Evolutionary conservation across 73 alveolate species (phyloP).

Genomic region (Breviolum minutum): DNA sequence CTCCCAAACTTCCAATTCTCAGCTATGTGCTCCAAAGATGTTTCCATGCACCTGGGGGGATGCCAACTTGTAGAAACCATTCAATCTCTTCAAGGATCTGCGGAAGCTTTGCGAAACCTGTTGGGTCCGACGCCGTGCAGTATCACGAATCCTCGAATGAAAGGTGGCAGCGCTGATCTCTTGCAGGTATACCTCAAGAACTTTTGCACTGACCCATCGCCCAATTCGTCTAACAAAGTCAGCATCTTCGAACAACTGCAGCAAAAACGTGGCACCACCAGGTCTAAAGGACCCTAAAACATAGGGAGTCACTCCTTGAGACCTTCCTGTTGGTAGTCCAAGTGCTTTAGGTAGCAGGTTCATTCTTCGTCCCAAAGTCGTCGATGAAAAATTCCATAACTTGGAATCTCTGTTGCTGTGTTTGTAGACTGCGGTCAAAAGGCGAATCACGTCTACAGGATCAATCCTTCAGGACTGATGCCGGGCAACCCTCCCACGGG

Average conservation of each 20-base stretch:
- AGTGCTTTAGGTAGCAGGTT: neutral
- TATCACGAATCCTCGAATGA: too few relatives aligned
- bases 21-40: too few relatives aligned
- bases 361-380: neutral
- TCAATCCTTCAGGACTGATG: constrained; percentile 9
- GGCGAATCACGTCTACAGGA: neutral
- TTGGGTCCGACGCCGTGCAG: too few relatives aligned
- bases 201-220: neutral
- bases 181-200: neutral
- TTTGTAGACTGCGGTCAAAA: neutral
- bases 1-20: too few relatives aligned
- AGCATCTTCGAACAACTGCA: neutral
- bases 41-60: too few relatives aligned
- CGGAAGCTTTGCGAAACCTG: too few relatives aligned
- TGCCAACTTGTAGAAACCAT: too few relatives aligned
- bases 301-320: neutral
- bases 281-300: neutral
- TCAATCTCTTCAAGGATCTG: too few relatives aligned
- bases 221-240: neutral
- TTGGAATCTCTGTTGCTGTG: neutral
- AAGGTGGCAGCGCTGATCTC: too few relatives aligned
- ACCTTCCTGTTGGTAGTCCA: neutral
- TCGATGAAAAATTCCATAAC: neutral
- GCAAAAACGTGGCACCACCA: neutral
- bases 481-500: neutral